These are phyloP conservation scores for Cryptococcus sp. DNA, from an alignment of 1,284 basidiomycete species.

Conservation along the genomic window DNA sequence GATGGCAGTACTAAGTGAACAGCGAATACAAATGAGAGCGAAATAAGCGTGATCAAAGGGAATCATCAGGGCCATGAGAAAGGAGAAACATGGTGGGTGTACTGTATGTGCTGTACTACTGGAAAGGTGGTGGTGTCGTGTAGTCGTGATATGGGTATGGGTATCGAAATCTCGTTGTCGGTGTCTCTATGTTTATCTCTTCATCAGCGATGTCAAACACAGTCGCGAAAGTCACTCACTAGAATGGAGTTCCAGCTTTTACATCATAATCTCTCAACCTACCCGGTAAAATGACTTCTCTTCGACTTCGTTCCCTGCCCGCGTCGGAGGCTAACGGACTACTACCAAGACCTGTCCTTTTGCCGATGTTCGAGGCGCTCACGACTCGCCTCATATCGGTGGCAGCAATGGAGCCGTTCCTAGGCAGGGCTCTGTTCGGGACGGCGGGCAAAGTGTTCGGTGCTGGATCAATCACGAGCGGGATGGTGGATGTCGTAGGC, in stretches of 20 bases:
- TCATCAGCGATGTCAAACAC: too few relatives aligned
- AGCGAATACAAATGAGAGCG: too few relatives aligned
- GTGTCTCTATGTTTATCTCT: too few relatives aligned
- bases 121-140: too few relatives aligned
- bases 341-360: too few relatives aligned
- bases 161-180: too few relatives aligned
- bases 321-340: not conserved
- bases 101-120: too few relatives aligned
- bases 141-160: too few relatives aligned
- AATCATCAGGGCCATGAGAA: too few relatives aligned
- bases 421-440: not conserved
- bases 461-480: not conserved
- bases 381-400: not conserved
- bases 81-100: too few relatives aligned
- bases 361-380: not conserved
- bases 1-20: too few relatives aligned
- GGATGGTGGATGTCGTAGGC: not conserved
- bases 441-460: not conserved
- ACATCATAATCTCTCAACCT: constrained; percentile 36
- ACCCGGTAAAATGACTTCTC: constrained; percentile 30
- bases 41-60: too few relatives aligned
- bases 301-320: constrained; percentile 22
- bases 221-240: not conserved
- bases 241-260: constrained; percentile 3
- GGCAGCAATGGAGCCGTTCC: not conserved